These are phyloP conservation scores for Hypsizygus marmoreus DNA, from an alignment of 768 basidiomycete genomes.

Conservation along the genomic window DNA sequence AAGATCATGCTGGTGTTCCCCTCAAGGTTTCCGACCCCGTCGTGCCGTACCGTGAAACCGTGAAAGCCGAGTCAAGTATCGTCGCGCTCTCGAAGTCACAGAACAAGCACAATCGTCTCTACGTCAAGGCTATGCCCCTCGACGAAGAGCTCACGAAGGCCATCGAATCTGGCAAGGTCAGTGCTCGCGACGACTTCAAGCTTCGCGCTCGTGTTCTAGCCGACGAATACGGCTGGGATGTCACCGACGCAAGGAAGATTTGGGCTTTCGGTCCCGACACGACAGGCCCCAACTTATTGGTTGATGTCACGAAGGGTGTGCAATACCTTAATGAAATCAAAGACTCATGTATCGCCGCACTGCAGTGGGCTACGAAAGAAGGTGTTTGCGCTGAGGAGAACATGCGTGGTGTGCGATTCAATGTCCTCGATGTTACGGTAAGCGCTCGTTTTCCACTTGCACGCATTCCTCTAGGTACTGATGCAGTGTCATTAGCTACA, in stretches of 20 bases:
- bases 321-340: conserved; percentile 99
- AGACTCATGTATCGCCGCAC: conserved; percentile 97
- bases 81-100: conserved; percentile 98
- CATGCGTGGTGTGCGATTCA: conserved; percentile 98
- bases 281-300: conserved; percentile 93
- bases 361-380: conserved; percentile 99
- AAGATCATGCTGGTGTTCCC: conserved; percentile 99
- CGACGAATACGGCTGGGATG: conserved; percentile 97
- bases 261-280: conserved; percentile 99
- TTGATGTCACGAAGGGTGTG: conserved; percentile 98
- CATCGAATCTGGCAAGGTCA: conserved; percentile 86
- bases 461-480: background rate
- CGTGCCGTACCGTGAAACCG: conserved; percentile 97
- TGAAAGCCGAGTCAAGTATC: conserved; percentile 93
- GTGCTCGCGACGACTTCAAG: conserved; percentile 97
- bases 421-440: conserved; percentile 94
- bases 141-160: conserved; percentile 94
- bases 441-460: conserved; percentile 23
- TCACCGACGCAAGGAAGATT: conserved; percentile 98
- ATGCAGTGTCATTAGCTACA: conserved; percentile 65
- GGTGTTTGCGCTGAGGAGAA: conserved; percentile 96
- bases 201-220: conserved; percentile 92
- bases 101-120: conserved; percentile 99
- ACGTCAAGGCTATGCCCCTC: conserved; percentile 88
- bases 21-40: conserved; percentile 98